Evolutionary conservation across 2,329 filamentous ascomycete species (phyloP), one percentile per base, ranked within the genome.

Genomic region (Diaporthe nobilis): DNA sequence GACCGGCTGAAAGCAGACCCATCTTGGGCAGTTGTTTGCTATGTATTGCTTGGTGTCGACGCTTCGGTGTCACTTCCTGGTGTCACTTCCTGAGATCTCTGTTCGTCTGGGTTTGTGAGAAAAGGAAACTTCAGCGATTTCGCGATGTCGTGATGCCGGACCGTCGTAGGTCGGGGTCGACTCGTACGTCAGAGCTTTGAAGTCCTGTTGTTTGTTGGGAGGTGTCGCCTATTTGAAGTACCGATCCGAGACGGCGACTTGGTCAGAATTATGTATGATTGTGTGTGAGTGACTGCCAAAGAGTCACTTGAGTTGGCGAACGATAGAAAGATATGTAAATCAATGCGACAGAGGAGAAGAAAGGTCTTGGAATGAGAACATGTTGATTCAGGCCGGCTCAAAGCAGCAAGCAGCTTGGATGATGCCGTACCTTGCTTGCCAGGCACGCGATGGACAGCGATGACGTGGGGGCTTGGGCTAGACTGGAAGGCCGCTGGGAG

Each of bases 1-100:
- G 72, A 28, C 86, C 81, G 71, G 88, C 82, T 76, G 85, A 86
- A 68, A 87, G 81, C 76, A 88, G 72, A 65, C 86, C 86, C 88
- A 90, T 89, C 28, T 77, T 83, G 78, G 47, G 42, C 57, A 68
- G 25, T 28, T 28, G 39, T 31, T 42, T 68, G 53, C 44, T 58
- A 22, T 60, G 61, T 65, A 6, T 53, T 72, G 34, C 25, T 31
- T 39, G 44, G 47, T 42, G 31, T 44, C 6, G 22, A 9, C 53
- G 47, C 25, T 47, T 73, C 20, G 6, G 20, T 34, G 25, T n/a
- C 49, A 20, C 6, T 20, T 47, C 42, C 49, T 25, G 6, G 20
- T 34, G 25, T n/a, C 49, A 20, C 6, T 20, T 47, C 42, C 49
- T 25, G 39, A 42, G 10, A 31, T 37, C 3, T 28, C 20, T 22